Evolutionary conservation across 768 basidiomycete genomes (phyloP).

Genomic region (Amanita rimosa): DNA sequence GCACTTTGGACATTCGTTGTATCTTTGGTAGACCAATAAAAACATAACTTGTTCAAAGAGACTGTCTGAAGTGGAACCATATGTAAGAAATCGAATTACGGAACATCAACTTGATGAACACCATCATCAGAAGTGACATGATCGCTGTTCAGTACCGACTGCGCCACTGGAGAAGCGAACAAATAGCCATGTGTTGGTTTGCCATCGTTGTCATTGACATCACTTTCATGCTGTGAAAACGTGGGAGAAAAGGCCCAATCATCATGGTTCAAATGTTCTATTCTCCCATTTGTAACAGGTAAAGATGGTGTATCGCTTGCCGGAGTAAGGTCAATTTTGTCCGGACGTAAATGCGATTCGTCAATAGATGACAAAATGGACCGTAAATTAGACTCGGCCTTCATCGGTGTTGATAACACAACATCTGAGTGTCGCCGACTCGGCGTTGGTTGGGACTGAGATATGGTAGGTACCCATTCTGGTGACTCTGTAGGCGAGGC

Average conservation of each 20-base stretch:
- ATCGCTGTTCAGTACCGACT: neutral
- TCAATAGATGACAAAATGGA: constrained; percentile 65
- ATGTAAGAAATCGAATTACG: neutral
- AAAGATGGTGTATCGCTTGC: constrained; percentile 9
- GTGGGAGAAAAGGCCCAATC: constrained; percentile 32
- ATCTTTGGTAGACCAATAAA: neutral
- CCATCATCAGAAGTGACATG: neutral
- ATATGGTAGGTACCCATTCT: constrained; percentile 42
- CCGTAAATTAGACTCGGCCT: constrained; percentile 58
- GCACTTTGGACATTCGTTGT: neutral
- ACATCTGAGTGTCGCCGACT: constrained; percentile 44
- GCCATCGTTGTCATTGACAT: constrained; percentile 6
- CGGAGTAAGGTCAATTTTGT: constrained; percentile 13
- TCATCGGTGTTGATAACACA: constrained; percentile 25
- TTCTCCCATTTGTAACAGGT: neutral
- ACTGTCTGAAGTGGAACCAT: neutral
- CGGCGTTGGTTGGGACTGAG: constrained; percentile 34
- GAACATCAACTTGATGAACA: neutral
- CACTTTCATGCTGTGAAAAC: constrained; percentile 19
- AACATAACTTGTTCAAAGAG: neutral
- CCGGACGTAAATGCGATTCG: constrained; percentile 34
- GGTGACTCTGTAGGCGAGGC: constrained; percentile 40
- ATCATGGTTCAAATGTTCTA: constrained; percentile 11
- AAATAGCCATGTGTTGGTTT: neutral
- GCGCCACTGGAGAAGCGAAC: neutral